Conservation (phyloP, 139 green algal genomes). For the Micromonas pusilla region DNA sequence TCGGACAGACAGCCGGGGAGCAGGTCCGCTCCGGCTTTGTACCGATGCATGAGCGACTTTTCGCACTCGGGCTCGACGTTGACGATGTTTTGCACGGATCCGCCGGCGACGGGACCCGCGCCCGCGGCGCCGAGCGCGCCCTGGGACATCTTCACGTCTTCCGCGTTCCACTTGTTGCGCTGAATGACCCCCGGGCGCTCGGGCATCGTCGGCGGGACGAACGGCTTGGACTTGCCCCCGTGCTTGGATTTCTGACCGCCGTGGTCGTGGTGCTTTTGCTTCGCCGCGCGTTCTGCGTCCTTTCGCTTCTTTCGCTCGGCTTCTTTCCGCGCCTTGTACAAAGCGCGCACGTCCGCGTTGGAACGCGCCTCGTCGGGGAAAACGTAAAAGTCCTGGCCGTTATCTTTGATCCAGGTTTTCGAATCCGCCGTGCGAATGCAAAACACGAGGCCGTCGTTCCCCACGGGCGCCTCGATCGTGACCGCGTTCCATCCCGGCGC, state of each 20-base stretch:
- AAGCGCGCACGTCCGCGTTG: background rate
- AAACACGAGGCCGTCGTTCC: background rate
- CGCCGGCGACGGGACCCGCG: background rate
- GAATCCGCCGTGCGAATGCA: background rate
- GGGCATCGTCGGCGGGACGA: background rate
- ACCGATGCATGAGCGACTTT: constrained; percentile 30
- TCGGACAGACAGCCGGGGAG: background rate
- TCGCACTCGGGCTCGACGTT: constrained; percentile 6
- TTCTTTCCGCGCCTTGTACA: background rate
- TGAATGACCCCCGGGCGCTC: background rate
- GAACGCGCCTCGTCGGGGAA: background rate
- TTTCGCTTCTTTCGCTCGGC: background rate
- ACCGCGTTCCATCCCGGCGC: background rate
- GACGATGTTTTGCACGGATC: constrained; percentile 1
- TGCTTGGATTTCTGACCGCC: background rate
- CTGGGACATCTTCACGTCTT: background rate
- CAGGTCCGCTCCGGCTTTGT: constrained; percentile 15
- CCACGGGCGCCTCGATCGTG: constrained; percentile 3
- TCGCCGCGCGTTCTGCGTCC: background rate
- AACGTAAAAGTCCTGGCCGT: background rate
- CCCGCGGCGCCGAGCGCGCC: constrained; percentile 6
- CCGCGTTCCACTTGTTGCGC: background rate
- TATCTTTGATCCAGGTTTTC: constrained; percentile 1
- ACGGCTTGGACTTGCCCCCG: background rate
- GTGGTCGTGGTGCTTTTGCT: constrained; percentile 1